Evolutionary conservation across 169 alveolate genomes (phyloP).

Genomic region (Theileria orientalis): DNA sequence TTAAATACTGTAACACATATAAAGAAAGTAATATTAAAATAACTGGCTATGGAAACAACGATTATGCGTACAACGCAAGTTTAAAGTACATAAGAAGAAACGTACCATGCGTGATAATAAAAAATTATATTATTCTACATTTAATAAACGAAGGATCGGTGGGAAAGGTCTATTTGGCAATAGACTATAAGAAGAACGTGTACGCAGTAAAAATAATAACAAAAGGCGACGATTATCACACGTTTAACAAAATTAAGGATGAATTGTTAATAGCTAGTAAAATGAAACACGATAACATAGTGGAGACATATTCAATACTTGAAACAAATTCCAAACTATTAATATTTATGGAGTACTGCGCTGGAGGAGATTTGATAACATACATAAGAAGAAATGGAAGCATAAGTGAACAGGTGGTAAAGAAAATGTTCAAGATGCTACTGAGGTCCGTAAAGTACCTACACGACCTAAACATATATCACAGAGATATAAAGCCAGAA

Average conservation of each 20-base stretch:
- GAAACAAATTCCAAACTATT: slow-evolving; percentile 78
- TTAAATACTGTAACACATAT: neutral
- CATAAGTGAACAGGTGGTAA: slow-evolving; percentile 73
- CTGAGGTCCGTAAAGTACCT: slow-evolving; percentile 76
- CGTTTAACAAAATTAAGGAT: slow-evolving; percentile 67
- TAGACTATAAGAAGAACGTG: slow-evolving; percentile 58
- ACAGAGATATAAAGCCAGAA: slow-evolving; percentile 92
- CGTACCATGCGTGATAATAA: slow-evolving; percentile 61
- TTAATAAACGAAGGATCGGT: slow-evolving; percentile 75
- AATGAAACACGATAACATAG: slow-evolving; percentile 77
- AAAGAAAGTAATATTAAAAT: neutral
- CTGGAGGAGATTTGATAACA: slow-evolving; percentile 89
- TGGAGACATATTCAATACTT: slow-evolving; percentile 70
- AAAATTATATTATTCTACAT: slow-evolving; percentile 68
- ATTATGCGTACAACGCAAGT: neutral
- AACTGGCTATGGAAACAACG: neutral
- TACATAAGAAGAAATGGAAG: slow-evolving; percentile 79
- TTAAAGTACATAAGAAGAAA: neutral
- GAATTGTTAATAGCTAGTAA: slow-evolving; percentile 72
- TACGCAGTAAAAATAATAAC: slow-evolving; percentile 72
- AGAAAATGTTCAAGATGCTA: slow-evolving; percentile 74
- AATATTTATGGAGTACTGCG: slow-evolving; percentile 84
- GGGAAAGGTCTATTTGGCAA: slow-evolving; percentile 73
- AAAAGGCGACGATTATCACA: slow-evolving; percentile 63
- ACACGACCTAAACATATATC: slow-evolving; percentile 80